Evolutionary conservation across 352 stramenopile species (phyloP), one percentile per base, ranked within the genome.

Genomic region (Pythium brachiatum): DNA sequence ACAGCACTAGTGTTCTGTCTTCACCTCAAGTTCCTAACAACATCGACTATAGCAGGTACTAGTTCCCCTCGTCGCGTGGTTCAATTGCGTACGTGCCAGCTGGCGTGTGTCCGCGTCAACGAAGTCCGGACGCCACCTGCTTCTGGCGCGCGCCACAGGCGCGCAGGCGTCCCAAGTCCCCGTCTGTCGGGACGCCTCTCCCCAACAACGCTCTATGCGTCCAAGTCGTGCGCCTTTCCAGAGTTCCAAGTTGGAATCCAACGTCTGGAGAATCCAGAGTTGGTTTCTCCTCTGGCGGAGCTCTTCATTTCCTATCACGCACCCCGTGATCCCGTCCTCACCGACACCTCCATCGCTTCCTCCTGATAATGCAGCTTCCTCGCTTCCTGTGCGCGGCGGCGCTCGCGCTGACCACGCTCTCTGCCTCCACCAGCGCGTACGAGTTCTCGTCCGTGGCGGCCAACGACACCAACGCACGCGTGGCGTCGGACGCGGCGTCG

Each of bases 341-440:
- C 41, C 41, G 41, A 48, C 41, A 48, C 41, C 41, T 48, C 15
- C 21, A 23, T 32, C 21, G 21, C 7, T 52, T 7, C 12, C 43
- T 50, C 7, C 25, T 44, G 18, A 57, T 39, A 2, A 68, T 68
- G 61, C 61, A 68, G 53, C 41, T 68, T 31, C 61, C 61, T 54
- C 61, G 53, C 54, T 47, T 62, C 43, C 31, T 66, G 7, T 26
- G 44, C 12, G 39, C 43, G 16, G 20, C 46, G 43, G 32, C 36
- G 27, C 29, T 41, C 16, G 51, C 53, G 39, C 34, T 52, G 18
- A 27, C 32, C 26, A 47, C 25, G 13, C 52, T 38, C 43, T 53
- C 13, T 7, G 61, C 41, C 31, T 48, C n/a, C 25, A 18, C 39
- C n/a, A 36, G 11, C 38, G 38, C 54, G 21, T 61, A 52, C 41